Base-by-base conservation (phyloP, 768 basidiomycete genomes). In the Amanita polypyramis region DNA sequence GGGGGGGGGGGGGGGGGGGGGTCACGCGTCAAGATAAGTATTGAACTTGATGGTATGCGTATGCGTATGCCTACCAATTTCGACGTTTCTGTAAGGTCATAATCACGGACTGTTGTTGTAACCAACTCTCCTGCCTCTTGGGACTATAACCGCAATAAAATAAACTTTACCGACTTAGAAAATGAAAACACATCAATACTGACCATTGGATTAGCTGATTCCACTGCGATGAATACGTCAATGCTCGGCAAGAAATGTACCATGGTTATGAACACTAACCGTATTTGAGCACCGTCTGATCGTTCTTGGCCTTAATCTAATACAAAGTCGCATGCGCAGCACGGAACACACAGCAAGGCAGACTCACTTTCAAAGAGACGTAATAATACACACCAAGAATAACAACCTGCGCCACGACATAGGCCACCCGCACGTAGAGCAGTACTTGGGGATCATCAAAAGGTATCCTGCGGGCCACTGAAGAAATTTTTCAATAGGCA, bases 221-320 rank as follows among this genome's bases (percentile, higher is more conserved):
- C 90, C 38, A 94, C 91, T 89, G 41, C 15, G 19, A n/a, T 15
- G 48, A 4, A 35, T 48, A 37, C 12, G 54, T 44, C 50, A 50
- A 32, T 9, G 58, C 42, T 43, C 42, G 32, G 9, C 14, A 19
- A 47, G 14, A 32, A 14, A 17, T 5, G 34, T 27, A 20, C 25
- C 30, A 40, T 17, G n/a, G 51, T 36, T 36, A 21, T 43, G 21
- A n/a, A 17, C 15, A 75, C 77, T 47, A 36, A 84, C 88, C 88
- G 67, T 95, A 99, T 77, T 96, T 99, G 58, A 99, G 72, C 21
- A 95, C 89, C 1, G 91, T 91, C 64, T 85, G 78, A 69, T 99
- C 95, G 58, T 98, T 98, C 79, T 93, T 94, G 59, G 76, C 68
- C 75, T 89, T 94, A 66, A 97, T 80, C 90, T 96, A 54, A 38